Conservation (phyloP, 495 filamentous ascomycete genomes). For the Hypoxylon rickii region DNA sequence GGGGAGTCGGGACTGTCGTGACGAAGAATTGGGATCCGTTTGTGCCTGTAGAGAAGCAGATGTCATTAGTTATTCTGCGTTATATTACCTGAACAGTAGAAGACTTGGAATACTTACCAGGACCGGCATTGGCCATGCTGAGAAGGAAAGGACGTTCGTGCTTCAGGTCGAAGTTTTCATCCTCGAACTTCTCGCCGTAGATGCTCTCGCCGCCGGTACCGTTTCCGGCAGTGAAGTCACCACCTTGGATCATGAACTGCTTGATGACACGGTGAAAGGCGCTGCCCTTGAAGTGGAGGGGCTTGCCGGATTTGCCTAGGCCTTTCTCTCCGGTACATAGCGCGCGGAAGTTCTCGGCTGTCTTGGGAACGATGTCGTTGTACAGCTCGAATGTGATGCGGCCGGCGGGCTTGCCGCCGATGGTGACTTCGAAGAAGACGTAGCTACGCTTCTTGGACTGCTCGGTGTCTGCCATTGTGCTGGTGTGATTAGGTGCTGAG, state of each 20-base stretch:
- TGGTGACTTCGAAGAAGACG: slow-evolving; percentile 88
- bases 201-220: slow-evolving; percentile 97
- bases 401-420: slow-evolving; percentile 70
- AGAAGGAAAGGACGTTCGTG: slow-evolving; percentile 94
- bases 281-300: slow-evolving; percentile 88
- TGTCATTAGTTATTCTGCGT: slow-evolving; percentile 11
- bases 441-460: slow-evolving; percentile 62
- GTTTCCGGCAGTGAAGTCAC: slow-evolving; percentile 95
- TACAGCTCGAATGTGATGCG: slow-evolving; percentile 85
- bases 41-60: slow-evolving; percentile 57
- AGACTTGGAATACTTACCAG: slow-evolving; percentile 73
- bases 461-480: slow-evolving; percentile 42
- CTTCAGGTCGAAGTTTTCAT: slow-evolving; percentile 94
- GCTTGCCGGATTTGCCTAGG: slow-evolving; percentile 78
- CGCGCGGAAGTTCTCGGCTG: slow-evolving; percentile 92
- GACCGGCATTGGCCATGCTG: slow-evolving; percentile 97
- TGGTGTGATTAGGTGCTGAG: background rate
- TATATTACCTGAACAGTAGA: too few relatives aligned
- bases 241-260: slow-evolving; percentile 98
- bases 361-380: slow-evolving; percentile 91
- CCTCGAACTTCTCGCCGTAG: slow-evolving; percentile 96
- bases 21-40: slow-evolving; percentile 99
- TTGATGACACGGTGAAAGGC: slow-evolving; percentile 97
- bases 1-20: slow-evolving; percentile 89
- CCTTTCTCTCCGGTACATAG: slow-evolving; percentile 95